Conservation (phyloP, 1,284 basidiomycete species). For the Puccinia triticina region DNA sequence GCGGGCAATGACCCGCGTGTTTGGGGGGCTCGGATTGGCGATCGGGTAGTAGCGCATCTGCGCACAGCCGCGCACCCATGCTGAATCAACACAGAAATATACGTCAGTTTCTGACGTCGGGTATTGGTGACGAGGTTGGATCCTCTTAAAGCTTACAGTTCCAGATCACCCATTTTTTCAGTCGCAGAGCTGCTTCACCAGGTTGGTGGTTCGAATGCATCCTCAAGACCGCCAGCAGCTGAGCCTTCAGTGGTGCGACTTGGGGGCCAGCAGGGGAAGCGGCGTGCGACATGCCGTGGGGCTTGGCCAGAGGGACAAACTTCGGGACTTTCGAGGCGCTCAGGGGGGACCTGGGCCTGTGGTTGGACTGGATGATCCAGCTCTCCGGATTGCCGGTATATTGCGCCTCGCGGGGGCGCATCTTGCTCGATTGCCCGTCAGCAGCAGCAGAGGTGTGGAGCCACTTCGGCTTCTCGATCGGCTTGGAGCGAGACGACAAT, state of each 20-base stretch:
- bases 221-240: constrained; percentile 22
- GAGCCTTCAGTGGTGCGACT: constrained; percentile 25
- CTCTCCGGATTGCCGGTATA: constrained; percentile 14
- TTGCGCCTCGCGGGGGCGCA: constrained; percentile 2
- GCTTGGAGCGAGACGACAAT: background rate
- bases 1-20: background rate
- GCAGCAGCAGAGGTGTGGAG: constrained; percentile 23
- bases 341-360: background rate
- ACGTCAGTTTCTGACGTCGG: no score
- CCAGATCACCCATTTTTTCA: constrained; percentile 48
- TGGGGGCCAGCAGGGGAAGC: constrained; percentile 3
- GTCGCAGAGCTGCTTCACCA: constrained; percentile 22
- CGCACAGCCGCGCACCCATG: constrained; percentile 11
- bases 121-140: no score
- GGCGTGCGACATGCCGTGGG: background rate
- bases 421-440: constrained; percentile 2
- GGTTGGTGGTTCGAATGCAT: constrained; percentile 20
- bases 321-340: background rate
- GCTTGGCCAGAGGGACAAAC: background rate
- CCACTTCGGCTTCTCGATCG: constrained; percentile 18
- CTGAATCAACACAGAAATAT: no score
- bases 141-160: constrained; percentile 44
- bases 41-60: background rate
- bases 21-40: background rate
- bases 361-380: background rate